Percentiles rank a stretch among this genome's conserved stretches.
Evolutionary conservation across 768 basidiomycete genomes (phyloP).

Genomic region (Xerocomus potaroensis): DNA sequence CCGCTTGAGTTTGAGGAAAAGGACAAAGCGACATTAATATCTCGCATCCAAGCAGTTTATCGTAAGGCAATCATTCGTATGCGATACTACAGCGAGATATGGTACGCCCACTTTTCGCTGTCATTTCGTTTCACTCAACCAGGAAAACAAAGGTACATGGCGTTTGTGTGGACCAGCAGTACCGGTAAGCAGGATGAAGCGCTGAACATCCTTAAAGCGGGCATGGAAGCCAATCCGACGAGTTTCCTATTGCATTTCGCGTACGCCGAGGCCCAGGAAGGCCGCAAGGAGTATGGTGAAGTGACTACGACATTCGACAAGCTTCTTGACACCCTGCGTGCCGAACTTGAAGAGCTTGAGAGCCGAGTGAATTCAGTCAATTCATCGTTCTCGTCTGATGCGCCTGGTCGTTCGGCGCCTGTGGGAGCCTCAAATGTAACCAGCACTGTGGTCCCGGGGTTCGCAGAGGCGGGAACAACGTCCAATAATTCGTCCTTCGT

Average conservation of each 20-base stretch:
- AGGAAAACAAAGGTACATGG: conserved; percentile 71
- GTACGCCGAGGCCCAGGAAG: conserved; percentile 70
- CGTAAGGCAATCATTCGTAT: conserved; percentile 87
- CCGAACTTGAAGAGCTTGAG: conserved; percentile 60
- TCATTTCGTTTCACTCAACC: conserved; percentile 9
- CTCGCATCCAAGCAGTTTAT: conserved; percentile 77
- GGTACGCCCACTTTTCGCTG: conserved; percentile 41
- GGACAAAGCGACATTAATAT: conserved; percentile 61
- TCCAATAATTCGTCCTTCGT: conserved; percentile 46
- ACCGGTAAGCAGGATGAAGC: conserved; percentile 82
- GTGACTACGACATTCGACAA: conserved; percentile 70
- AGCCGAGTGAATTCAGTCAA: conserved; percentile 36
- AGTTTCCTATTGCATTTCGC: conserved; percentile 93
- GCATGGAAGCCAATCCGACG: conserved; percentile 82
- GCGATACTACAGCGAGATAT: conserved; percentile 94
- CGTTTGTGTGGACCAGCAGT: conserved; percentile 74
- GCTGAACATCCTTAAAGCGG: conserved; percentile 70
- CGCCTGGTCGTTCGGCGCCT: conserved; percentile 24
- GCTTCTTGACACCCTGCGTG: conserved; percentile 63
- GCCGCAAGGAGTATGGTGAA: conserved; percentile 56
- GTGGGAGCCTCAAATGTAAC: conserved; percentile 19
- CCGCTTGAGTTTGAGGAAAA: conserved; percentile 89
- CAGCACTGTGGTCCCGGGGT: conserved; percentile 8
- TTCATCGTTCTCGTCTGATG: conserved; percentile 37
- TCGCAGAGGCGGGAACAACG: conserved; percentile 29